Base-by-base conservation (phyloP, 176 grass and related monocot genomes). In the Melocanna baccifera region DNA sequence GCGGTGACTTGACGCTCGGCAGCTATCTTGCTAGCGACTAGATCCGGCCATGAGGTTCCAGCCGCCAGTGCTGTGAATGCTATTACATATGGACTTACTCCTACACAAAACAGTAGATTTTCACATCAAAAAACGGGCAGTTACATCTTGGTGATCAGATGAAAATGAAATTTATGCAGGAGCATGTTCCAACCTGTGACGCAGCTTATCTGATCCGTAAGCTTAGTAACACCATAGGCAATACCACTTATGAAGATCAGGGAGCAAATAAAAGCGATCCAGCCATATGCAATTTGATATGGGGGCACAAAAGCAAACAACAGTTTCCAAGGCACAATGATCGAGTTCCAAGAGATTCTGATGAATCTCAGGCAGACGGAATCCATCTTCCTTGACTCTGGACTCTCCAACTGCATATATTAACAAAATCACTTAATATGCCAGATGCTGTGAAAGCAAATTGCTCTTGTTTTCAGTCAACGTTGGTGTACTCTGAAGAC, bases 11-110 rank as follows among this genome's bases (percentile, higher is more conserved):
- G 95, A 80, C 95, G 95, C 82, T 98, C 92, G 46, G 95, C 92
- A 73, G 95, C 95, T 78, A 98, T 98, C 85, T 98, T 98, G 81
- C 95, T 98, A 9, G 95, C 95, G 67, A 98, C 91, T 65, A 98
- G 78, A 90, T 98, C 95, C 3, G 92, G 92, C 95, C 95, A 98
- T 32, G 95, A 95, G 19, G 95, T 98, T 83, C 95, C 95, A 79
- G 84, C 65, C 0, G 92, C 95, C 63, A 98, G 89, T 73, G 92
- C 95, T 53, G 95, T 98, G 74, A 98, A 94, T 77, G 95, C 92
- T 90, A 97, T 97, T 40, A 97, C 89, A 74, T 94, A 98, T 75
- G 95, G 87, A 76, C 87, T 91, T 85, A 97, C 51, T 82, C 95
- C 95, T 97, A 86, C 29, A 82, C 5, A 76, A 46, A 74, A 77